phyloP scores from a whole-genome alignment of 306 rosid species.

The Argentina anserina region DNA sequence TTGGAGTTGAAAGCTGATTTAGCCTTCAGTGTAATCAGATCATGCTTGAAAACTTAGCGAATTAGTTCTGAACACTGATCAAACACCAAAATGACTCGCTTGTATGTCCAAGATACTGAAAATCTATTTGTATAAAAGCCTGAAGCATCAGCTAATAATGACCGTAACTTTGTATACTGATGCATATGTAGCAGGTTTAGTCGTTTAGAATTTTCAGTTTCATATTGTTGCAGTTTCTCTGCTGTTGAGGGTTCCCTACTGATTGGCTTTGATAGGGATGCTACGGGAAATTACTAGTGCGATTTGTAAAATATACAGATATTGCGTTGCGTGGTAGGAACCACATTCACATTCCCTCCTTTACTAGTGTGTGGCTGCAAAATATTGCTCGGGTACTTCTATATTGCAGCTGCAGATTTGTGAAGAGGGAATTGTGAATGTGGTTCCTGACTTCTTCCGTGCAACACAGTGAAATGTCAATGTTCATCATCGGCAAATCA shows the following conservation, averaged over 20 bases:
- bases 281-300: background rate
- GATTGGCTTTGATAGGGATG: background rate
- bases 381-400: background rate
- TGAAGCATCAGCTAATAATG: background rate
- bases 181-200: background rate
- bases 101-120: background rate
- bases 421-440: background rate
- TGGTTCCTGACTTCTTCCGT: background rate
- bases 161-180: background rate
- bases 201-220: background rate
- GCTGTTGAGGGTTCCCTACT: background rate
- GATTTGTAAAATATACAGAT: background rate
- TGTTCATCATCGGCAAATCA: background rate
- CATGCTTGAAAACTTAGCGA: background rate
- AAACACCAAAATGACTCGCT: too few species aligned
- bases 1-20: background rate
- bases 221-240: background rate
- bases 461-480: background rate
- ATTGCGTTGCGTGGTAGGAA: too few species aligned
- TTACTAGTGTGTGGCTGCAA: too few species aligned
- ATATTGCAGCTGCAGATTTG: background rate
- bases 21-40: background rate
- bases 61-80: background rate
- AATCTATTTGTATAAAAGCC: too few species aligned
- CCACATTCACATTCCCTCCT: too few species aligned